Percentiles rank a stretch among this genome's conserved stretches.
These are phyloP conservation scores for Xylogone sp. DNA, from an alignment of 2,329 filamentous ascomycete species.

Conservation along the genomic window DNA sequence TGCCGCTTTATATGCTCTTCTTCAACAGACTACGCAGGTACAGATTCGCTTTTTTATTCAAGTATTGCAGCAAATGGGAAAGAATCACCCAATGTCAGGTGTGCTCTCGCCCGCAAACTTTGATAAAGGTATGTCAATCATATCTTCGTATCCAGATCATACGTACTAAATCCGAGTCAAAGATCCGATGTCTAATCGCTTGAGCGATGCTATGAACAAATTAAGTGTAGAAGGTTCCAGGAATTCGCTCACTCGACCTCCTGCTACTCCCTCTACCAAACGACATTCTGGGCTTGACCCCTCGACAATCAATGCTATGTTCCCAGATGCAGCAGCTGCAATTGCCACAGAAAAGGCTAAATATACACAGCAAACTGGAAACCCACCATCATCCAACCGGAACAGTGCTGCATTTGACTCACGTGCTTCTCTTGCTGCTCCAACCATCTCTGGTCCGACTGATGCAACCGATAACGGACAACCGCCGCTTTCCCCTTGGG, in stretches of 20 bases:
- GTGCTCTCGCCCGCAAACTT: conserved; percentile 93
- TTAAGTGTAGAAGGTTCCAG: conserved; percentile 82
- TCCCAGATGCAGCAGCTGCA: conserved; percentile 95
- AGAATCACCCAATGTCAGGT: conserved; percentile 95
- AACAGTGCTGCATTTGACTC: conserved; percentile 82
- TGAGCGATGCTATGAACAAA: conserved; percentile 96
- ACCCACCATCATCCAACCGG: conserved; percentile 83
- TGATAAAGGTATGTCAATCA: conserved; percentile 73
- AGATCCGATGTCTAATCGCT: conserved; percentile 96
- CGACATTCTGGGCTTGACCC: conserved; percentile 92
- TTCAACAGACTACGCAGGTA: conserved; percentile 98
- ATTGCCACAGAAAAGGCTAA: conserved; percentile 98
- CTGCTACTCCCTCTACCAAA: conserved; percentile 75
- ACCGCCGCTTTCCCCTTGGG: conserved; percentile 80
- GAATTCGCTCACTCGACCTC: conserved; percentile 79
- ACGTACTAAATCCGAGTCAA: conserved; percentile 19
- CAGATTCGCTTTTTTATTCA: conserved; percentile 99
- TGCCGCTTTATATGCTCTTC: conserved; percentile 86
- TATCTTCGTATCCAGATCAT: conserved; percentile 7
- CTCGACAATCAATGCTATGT: conserved; percentile 96
- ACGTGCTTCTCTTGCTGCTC: conserved; percentile 66
- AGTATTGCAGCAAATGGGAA: conserved; percentile 97
- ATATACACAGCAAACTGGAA: conserved; percentile 92
- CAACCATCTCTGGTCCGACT: conserved; percentile 68
- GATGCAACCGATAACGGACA: conserved; percentile 59